Conservation (phyloP, 2,329 filamentous ascomycete genomes). For the Monosporascus sp. region DNA sequence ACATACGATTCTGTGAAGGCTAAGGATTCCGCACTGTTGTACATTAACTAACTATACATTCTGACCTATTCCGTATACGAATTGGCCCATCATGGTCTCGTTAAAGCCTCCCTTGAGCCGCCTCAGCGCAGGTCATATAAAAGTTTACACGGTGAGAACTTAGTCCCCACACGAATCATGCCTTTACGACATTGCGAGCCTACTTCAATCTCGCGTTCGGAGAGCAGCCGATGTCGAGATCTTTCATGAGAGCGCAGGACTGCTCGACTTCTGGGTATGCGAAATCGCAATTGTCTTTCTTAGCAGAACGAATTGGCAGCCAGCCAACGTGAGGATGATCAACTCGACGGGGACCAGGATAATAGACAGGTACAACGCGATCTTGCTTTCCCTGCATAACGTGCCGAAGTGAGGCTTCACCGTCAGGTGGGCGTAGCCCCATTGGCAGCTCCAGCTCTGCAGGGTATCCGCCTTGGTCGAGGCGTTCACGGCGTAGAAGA, state of each 20-base stretch:
- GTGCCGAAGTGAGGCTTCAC: conserved; percentile 49
- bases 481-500: conserved; percentile 53
- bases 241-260: conserved; percentile 10
- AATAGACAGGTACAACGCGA: conserved; percentile 48
- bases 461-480: conserved; percentile 49
- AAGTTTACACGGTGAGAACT: too few species aligned
- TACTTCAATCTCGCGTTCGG: too few species aligned
- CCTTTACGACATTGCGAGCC: too few species aligned
- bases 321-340: conserved; percentile 40
- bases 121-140: too few species aligned
- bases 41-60: too few species aligned
- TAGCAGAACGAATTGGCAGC: conserved; percentile 40
- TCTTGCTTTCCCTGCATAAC: conserved; percentile 52
- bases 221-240: too few species aligned
- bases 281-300: conserved; percentile 25
- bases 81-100: too few species aligned
- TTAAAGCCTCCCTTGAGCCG: too few species aligned
- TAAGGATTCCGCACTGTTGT: too few species aligned
- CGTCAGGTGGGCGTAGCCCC: conserved; percentile 48
- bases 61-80: too few species aligned
- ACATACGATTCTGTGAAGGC: too few species aligned
- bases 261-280: conserved; percentile 19
- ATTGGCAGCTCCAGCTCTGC: conserved; percentile 60
- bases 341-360: conserved; percentile 54
- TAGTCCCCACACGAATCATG: too few species aligned